Base-by-base conservation (phyloP, 805 yeast species). In the Wickerhamiella nectarea region DNA sequence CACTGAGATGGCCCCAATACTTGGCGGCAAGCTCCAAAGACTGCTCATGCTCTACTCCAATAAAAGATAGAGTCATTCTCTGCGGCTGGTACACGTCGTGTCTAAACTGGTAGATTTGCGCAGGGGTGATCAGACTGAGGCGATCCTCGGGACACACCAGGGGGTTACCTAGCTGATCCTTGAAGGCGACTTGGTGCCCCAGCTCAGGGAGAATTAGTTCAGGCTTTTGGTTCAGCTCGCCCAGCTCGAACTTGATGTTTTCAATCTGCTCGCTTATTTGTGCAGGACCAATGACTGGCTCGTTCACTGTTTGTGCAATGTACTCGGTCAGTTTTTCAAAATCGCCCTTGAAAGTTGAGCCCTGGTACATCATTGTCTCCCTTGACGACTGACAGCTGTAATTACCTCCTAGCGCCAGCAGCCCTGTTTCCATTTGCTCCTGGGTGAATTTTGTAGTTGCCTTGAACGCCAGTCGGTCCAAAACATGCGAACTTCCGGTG, bases 311-410 rank as follows among this genome's bases (percentile, higher is more conserved):
- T 51, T 86, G 87, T 20, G 83, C 65, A 53, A 91, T 66, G 37
- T 84, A 67, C 37, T 72, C 71, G 50, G 82, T 74, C 94, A 91
- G 85, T 50, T 69, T 67, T 33, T 75, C 89, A 8, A 80, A 77
- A 56, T 87, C 95, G 36, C 71, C 69, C 58, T 87, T 87, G 70
- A 91, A 89, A 1, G 86, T 94, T 2, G 94, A 79, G 1, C 96
- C 93, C 62, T 91, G 97, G 61, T 91, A 91, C 65, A 89, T 75
- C 67, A 89, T 71, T 3, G 93, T 74, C 61, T 91, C 98, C 56
- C 98, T 71, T 6, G 93, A 82, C 0, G 95, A 80, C 1, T 94
- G 80, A 56, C 94, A 82, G 76, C 84, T 87, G 62, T 81, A 86
- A 60, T 86, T 89, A 11, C 97, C 98, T 39, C 98, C 98, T 46